A percentile compares a stretch with the other conserved stretches of the same genome.
Conservation (phyloP, 495 filamentous ascomycete genomes). For the Trypethelium eluteriae region DNA sequence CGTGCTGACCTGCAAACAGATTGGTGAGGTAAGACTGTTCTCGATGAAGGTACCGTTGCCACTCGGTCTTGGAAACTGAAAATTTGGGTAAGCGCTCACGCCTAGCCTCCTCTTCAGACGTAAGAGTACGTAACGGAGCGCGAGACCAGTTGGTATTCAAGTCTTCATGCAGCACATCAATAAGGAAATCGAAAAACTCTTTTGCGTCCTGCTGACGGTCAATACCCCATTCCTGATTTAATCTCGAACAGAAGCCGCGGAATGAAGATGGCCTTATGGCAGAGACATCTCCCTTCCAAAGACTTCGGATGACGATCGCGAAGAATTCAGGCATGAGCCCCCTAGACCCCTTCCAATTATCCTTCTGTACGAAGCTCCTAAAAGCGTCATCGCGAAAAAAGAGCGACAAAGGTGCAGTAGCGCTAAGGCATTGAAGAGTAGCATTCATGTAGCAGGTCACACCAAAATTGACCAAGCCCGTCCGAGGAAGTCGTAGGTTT, state of each 20-base stretch:
- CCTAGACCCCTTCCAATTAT: conserved; percentile 61
- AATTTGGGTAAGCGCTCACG: conserved; percentile 56
- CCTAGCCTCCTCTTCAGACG: conserved; percentile 51
- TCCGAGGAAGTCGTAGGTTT: conserved; percentile 37
- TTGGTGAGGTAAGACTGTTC: conserved; percentile 59
- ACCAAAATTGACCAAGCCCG: conserved; percentile 72
- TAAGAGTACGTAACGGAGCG: conserved; percentile 51
- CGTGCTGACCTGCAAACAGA: conserved; percentile 66
- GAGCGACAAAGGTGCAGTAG: conserved; percentile 60
- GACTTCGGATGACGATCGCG: conserved; percentile 62
- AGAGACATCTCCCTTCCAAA: conserved; percentile 59
- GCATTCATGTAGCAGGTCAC: conserved; percentile 90
- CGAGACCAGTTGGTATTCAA: conserved; percentile 59
- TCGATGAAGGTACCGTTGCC: conserved; percentile 60
- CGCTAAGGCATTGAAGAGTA: conserved; percentile 72
- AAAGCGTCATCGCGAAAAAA: conserved; percentile 56
- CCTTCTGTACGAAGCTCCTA: conserved; percentile 38
- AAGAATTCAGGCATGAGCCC: conserved; percentile 72
- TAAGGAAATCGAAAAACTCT: conserved; percentile 66
- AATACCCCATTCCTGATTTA: conserved; percentile 53
- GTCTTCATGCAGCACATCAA: conserved; percentile 68
- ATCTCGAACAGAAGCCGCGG: conserved; percentile 53
- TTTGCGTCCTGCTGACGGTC: conserved; percentile 69
- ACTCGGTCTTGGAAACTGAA: conserved; percentile 56
- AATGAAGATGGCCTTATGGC: conserved; percentile 52